Base-by-base conservation (phyloP, 225 moss, liverwort and hornwort genomes). In the Pleurozium schreberi region DNA sequence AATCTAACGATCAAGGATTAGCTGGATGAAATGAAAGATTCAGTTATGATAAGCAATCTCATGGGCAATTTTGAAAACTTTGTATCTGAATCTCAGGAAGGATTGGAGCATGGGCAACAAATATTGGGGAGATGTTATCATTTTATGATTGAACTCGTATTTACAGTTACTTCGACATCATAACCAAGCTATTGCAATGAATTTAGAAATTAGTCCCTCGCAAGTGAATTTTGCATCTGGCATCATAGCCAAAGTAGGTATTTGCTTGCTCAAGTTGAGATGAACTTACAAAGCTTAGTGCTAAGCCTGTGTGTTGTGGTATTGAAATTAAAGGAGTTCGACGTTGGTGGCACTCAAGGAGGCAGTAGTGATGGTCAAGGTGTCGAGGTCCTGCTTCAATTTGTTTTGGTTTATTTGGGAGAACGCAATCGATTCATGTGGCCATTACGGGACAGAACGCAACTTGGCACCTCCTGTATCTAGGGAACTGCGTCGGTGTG, bases 291-390 rank as follows among this genome's bases (percentile, higher is more conserved):
- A 47, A 78, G 67, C 86, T 74, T 84, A 71, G 75, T 91, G 81
- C 90, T 92, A 83, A 92, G 75, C 74, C 34, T 88, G 47, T 62
- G 49, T 93, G 22, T 90, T 87, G 89, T 94, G 93, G 87, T 88
- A 64, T 91, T 91, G 91, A 53, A 90, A 86, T 90, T 73, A 36
- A 93, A 95, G 95, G 95, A 80, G 95, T 93, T 63, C 95, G 95
- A 78, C 95, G 95, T 65, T 95, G 95, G 95, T 95, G 95, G 95
- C 95, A 95, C 74, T 95, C 94, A 73, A 92, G 95, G 91, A 85
- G 93, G 86, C 93, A 92, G 84, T 91, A 93, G 77, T 73, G 76
- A 86, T 89, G 81, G 84, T 84, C 88, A 57, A 84, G 81, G 80
- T 76, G 88, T 65, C 78, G 43, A 89, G 74, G 75, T 90, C 70